These are phyloP conservation scores for Pseudogymnoascus sp. DNA, from an alignment of 2,329 filamentous ascomycete species.

Conservation along the genomic window DNA sequence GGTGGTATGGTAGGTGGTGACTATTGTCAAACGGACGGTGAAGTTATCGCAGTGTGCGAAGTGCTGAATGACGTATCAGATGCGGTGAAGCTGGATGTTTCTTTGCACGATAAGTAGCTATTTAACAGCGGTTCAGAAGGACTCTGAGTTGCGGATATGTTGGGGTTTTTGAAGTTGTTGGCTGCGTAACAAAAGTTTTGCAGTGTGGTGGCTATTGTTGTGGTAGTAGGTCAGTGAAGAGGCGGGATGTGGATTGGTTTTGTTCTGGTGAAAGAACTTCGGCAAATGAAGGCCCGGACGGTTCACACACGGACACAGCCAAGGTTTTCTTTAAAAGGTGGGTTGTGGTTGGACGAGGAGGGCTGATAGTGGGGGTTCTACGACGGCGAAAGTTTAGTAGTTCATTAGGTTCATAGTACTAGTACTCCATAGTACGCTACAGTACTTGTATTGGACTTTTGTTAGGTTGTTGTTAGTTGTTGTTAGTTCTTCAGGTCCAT, in stretches of 20 bases:
- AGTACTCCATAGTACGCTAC: not conserved
- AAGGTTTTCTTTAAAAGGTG: not conserved
- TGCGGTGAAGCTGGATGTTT: not conserved
- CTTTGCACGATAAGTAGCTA: not conserved
- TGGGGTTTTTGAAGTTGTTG: not conserved
- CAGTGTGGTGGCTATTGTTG: constrained; percentile 5
- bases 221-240: not conserved
- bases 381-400: not conserved
- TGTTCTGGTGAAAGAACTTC: constrained; percentile 5
- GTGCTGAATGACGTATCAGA: not conserved
- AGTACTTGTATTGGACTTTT: not conserved
- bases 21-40: not conserved
- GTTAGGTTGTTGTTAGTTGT: too few species aligned
- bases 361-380: not conserved
- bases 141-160: constrained; percentile 9
- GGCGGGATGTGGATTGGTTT: constrained; percentile 8
- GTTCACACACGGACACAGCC: not conserved
- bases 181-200: constrained; percentile 8
- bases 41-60: not conserved
- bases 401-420: not conserved
- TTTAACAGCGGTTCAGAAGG: constrained; percentile 4
- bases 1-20: not conserved
- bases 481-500: not conserved
- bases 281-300: constrained; percentile 6
- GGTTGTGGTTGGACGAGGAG: not conserved